Percentiles rank a stretch among this genome's conserved stretches.
These are phyloP conservation scores for Stropharia rugosoannulata DNA, from an alignment of 768 basidiomycete genomes.

Conservation along the genomic window DNA sequence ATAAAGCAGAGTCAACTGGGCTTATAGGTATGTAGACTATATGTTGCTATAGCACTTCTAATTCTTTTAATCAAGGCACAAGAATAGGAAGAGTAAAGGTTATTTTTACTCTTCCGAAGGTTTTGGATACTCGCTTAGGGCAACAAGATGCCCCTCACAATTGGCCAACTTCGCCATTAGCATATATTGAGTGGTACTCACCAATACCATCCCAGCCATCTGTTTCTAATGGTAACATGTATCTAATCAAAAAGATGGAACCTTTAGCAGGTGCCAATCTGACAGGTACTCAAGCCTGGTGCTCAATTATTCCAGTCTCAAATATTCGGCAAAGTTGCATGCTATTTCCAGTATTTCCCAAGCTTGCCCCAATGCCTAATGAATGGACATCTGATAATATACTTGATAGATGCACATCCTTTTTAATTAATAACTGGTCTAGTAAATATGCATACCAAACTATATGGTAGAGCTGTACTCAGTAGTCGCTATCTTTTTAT, in stretches of 20 bases:
- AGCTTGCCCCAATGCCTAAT: neutral
- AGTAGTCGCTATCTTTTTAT: too few species aligned
- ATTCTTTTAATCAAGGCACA: slow-evolving; percentile 8
- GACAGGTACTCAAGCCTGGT: slow-evolving; percentile 1
- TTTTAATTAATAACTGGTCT: slow-evolving; percentile 25
- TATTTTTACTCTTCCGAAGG: slow-evolving; percentile 19
- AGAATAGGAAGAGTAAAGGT: slow-evolving; percentile 20
- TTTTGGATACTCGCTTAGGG: neutral
- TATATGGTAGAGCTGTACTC: slow-evolving; percentile 18
- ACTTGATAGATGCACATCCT: slow-evolving; percentile 16
- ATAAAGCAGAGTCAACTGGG: slow-evolving; percentile 1
- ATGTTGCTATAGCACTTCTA: neutral
- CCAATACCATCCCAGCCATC: neutral
- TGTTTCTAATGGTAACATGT: slow-evolving; percentile 6
- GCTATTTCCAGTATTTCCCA: slow-evolving; percentile 22
- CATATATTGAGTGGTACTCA: slow-evolving; percentile 19
- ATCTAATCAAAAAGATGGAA: slow-evolving; percentile 2
- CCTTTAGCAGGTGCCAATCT: neutral
- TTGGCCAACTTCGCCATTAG: slow-evolving; percentile 15
- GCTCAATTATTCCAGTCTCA: slow-evolving; percentile 26
- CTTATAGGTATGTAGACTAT: neutral
- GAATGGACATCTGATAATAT: neutral
- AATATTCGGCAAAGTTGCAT: slow-evolving; percentile 31
- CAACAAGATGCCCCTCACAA: neutral
- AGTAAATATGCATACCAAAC: slow-evolving; percentile 26